Percentiles rank a stretch among this genome's conserved stretches.
phyloP scores from a whole-genome alignment of 495 filamentous ascomycete species.

The Trichoderma asperelloides region DNA sequence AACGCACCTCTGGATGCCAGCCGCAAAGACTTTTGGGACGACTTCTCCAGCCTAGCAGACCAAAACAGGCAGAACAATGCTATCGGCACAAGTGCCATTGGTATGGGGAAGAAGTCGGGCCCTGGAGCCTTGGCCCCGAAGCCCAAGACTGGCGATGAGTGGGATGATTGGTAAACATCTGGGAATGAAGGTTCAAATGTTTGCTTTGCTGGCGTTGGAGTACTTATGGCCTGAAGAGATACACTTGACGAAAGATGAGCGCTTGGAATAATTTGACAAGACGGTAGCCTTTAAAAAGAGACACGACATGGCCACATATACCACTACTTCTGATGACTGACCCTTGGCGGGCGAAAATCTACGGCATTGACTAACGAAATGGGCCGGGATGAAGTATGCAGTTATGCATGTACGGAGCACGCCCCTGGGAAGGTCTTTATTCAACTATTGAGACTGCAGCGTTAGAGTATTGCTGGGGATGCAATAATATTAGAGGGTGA shows the following conservation, averaged over 20 bases:
- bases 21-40: slow-evolving; percentile 90
- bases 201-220: slow-evolving; percentile 7
- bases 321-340: background rate
- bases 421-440: no score
- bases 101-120: slow-evolving; percentile 48
- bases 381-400: background rate
- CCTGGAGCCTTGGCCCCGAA: slow-evolving; percentile 25
- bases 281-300: background rate
- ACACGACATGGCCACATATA: background rate
- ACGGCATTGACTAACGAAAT: background rate
- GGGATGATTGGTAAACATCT: slow-evolving; percentile 53
- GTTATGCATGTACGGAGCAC: background rate
- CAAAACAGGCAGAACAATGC: slow-evolving; percentile 34
- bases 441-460: background rate
- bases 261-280: slow-evolving; percentile 4
- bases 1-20: slow-evolving; percentile 41
- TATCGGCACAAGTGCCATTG: slow-evolving; percentile 69
- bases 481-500: background rate
- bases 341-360: background rate
- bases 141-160: slow-evolving; percentile 45
- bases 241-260: slow-evolving; percentile 6
- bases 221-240: slow-evolving; percentile 8
- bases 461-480: background rate
- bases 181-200: background rate
- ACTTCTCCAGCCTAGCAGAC: slow-evolving; percentile 48